phyloP scores from a whole-genome alignment of 495 filamentous ascomycete genomes.

The Podospora pseudopauciseta region DNA sequence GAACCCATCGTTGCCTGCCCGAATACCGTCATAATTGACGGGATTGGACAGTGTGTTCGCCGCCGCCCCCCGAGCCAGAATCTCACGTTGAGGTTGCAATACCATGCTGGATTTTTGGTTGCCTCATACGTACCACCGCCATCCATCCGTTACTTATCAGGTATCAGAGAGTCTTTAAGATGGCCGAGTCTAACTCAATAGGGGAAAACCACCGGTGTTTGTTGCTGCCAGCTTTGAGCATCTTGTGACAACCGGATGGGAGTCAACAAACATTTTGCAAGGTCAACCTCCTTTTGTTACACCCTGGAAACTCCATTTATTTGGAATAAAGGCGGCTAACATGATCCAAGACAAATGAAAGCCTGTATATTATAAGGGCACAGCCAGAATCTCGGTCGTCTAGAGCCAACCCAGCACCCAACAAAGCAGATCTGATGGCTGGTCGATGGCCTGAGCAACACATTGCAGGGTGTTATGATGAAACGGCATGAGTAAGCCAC shows the following conservation, averaged over 20 bases:
- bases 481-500: slow-evolving; percentile 3
- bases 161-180: background rate
- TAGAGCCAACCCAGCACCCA: background rate
- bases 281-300: background rate
- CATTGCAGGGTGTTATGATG: background rate
- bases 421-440: background rate
- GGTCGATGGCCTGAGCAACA: background rate
- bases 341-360: background rate
- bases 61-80: background rate
- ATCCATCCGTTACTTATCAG: background rate
- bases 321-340: background rate
- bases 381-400: background rate
- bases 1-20: background rate
- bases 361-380: background rate
- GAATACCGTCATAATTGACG: background rate
- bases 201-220: background rate
- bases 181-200: background rate
- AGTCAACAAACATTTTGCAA: background rate
- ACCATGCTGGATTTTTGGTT: background rate
- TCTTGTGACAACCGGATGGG: background rate
- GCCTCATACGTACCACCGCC: background rate
- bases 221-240: background rate
- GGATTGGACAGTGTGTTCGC: background rate
- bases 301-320: background rate
- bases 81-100: background rate